These are phyloP conservation scores for Exidia glandulosa DNA, from an alignment of 768 basidiomycete species.

Conservation along the genomic window DNA sequence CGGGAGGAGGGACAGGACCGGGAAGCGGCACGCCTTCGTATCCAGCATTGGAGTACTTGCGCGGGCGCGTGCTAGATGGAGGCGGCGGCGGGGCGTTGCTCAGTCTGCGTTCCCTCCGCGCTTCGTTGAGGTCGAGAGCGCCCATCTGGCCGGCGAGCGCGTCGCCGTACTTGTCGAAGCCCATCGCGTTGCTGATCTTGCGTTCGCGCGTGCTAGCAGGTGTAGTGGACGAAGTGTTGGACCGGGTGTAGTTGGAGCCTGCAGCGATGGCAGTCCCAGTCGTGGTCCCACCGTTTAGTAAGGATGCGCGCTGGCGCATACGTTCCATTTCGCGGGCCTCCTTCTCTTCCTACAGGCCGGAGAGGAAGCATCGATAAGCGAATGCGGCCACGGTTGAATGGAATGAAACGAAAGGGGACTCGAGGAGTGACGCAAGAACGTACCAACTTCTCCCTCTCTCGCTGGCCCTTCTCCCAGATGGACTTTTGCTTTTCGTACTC, in stretches of 20 bases:
- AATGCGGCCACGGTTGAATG: too few relatives aligned
- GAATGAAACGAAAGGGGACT: background rate
- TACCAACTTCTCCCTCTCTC: slow-evolving; percentile 14
- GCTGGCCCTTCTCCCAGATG: slow-evolving; percentile 29
- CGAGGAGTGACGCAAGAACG: background rate
- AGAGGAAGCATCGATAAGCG: background rate
- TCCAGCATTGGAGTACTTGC: background rate
- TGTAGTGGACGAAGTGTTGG: background rate
- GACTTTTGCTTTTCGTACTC: slow-evolving; percentile 26
- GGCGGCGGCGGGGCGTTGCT: background rate
- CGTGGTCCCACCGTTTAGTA: background rate
- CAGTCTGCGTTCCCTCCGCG: background rate
- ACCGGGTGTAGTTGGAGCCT: background rate
- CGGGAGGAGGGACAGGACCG: too few relatives aligned
- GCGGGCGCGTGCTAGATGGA: background rate
- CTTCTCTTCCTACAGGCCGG: background rate
- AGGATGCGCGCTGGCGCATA: background rate
- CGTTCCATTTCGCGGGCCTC: background rate
- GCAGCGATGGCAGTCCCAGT: background rate
- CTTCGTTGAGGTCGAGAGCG: background rate
- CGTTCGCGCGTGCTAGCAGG: background rate
- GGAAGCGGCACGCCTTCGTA: background rate
- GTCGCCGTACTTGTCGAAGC: background rate
- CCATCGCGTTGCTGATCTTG: background rate
- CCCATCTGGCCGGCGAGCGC: background rate